Conservation (phyloP, 2,329 filamentous ascomycete genomes). For the Aquanectria penicillioides region DNA sequence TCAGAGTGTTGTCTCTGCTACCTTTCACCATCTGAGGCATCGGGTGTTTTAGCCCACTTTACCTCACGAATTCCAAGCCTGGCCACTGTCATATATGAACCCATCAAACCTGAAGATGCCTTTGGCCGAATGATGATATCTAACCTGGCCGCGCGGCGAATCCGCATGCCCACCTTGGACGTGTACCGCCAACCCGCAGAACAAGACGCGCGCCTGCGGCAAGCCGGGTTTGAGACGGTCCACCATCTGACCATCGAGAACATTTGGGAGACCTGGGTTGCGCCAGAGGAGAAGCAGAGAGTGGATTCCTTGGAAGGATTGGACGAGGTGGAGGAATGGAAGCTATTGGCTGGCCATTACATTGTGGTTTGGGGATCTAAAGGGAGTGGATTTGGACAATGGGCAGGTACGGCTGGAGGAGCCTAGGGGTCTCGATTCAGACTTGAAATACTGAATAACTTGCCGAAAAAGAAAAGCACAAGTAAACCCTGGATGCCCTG, state of each 20-base stretch:
- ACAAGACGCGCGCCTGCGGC: slow-evolving; percentile 73
- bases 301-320: slow-evolving; percentile 85
- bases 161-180: slow-evolving; percentile 84
- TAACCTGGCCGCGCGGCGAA: slow-evolving; percentile 84
- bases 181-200: slow-evolving; percentile 74
- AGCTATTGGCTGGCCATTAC: slow-evolving; percentile 87
- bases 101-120: slow-evolving; percentile 82
- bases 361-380: slow-evolving; percentile 90
- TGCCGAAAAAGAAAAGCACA: neutral
- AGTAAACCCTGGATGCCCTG: neutral
- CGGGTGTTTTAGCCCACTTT: slow-evolving; percentile 73
- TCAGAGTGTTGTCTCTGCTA: slow-evolving; percentile 98
- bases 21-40: slow-evolving; percentile 72
- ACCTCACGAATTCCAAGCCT: slow-evolving; percentile 59
- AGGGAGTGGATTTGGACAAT: slow-evolving; percentile 34
- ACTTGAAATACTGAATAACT: neutral
- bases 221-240: slow-evolving; percentile 69
- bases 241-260: slow-evolving; percentile 57
- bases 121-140: slow-evolving; percentile 94
- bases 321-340: slow-evolving; percentile 96
- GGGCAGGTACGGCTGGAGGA: slow-evolving; percentile 26
- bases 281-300: slow-evolving; percentile 76
- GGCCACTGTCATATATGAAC: slow-evolving; percentile 85
- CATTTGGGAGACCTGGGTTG: slow-evolving; percentile 84
- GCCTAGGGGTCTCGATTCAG: neutral